phyloP scores from a whole-genome alignment of 495 filamentous ascomycete species.

The Penicillium egyptiacum region DNA sequence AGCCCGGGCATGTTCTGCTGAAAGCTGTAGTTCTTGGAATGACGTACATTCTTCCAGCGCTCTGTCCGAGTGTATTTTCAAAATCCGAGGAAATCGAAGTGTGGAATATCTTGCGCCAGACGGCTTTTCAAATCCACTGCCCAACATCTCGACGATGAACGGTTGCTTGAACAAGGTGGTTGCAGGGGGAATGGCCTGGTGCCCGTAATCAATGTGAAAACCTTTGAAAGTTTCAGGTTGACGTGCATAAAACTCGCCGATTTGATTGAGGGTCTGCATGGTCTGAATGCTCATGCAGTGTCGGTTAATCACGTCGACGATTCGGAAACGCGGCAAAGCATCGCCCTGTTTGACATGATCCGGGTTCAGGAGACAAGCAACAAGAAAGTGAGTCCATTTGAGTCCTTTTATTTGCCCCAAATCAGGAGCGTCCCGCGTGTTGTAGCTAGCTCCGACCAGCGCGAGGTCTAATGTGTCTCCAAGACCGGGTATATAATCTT shows the following conservation, averaged over 20 bases:
- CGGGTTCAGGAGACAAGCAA: slow-evolving; percentile 76
- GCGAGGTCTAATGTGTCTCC: slow-evolving; percentile 83
- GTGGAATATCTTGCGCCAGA: slow-evolving; percentile 56
- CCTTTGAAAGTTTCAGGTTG: slow-evolving; percentile 23
- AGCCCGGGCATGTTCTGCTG: slow-evolving; percentile 51
- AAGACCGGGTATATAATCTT: slow-evolving; percentile 78
- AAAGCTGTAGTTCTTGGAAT: slow-evolving; percentile 55
- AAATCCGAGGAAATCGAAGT: slow-evolving; percentile 63
- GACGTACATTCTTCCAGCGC: slow-evolving; percentile 55
- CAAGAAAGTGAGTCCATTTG: slow-evolving; percentile 74
- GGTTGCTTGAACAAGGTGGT: slow-evolving; percentile 57
- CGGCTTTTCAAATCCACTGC: slow-evolving; percentile 63
- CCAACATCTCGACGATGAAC: slow-evolving; percentile 64
- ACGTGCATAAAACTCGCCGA: slow-evolving; percentile 45
- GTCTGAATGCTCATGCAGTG: slow-evolving; percentile 52
- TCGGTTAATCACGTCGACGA: slow-evolving; percentile 58
- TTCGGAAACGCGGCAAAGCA: slow-evolving; percentile 58
- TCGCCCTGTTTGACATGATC: slow-evolving; percentile 53
- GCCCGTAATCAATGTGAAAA: slow-evolving; percentile 39
- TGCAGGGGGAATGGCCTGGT: slow-evolving; percentile 31
- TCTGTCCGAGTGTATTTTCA: slow-evolving; percentile 62
- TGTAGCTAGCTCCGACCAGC: slow-evolving; percentile 69
- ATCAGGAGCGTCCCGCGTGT: slow-evolving; percentile 53
- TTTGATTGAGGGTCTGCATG: slow-evolving; percentile 52
- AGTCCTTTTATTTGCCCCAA: slow-evolving; percentile 47